Base-by-base conservation (phyloP, 2,329 filamentous ascomycete species). In the Massarina eburnea region DNA sequence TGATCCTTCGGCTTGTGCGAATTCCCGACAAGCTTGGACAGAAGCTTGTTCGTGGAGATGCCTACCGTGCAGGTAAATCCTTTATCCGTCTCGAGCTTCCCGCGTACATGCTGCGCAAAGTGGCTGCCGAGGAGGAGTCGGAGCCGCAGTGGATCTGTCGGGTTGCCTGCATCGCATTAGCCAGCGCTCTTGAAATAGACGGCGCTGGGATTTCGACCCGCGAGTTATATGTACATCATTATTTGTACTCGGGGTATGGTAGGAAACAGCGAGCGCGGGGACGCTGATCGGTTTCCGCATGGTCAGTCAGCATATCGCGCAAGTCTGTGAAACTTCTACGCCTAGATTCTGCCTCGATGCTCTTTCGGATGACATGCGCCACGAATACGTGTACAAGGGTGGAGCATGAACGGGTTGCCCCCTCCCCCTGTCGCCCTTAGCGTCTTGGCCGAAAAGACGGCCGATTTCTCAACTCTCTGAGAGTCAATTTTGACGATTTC, bases 51-150 rank as follows among this genome's bases (percentile, higher is more conserved):
- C 1, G 89, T 95, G 2, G 91, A 86, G 18, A 97, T 83, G 3
- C 92, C 92, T 33, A 89, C 91, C 1, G 91, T 92, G 21, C 87
- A 87, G 0, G 91, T 96, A 70, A 92, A 96, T 1, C 90, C 89
- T 60, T 84, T 86, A 36, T 89, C 78, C 36, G 84, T 76, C 60
- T 95, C 88, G 9, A 97, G 75, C 60, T 82, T 80, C 45, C 79
- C 73, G 10, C 92, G 84, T 20, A 97, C 70, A 63, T 92, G 78
- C 22, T 81, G 76, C 4, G 90, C 90, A 24, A 97, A 73, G 70
- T 96, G 90, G 9, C 90, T 94, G 4, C 83, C 91, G 8, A 96
- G 74, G 10, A 86, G 73, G 26, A 96, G 76, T 32, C 87, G 83
- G 43, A 85, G 70, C 17, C 53, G 57, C 75, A 78, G 36, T 77